Conservation (phyloP, 228 moss, liverwort and hornwort genomes). For the Sphagnum fallax region DNA sequence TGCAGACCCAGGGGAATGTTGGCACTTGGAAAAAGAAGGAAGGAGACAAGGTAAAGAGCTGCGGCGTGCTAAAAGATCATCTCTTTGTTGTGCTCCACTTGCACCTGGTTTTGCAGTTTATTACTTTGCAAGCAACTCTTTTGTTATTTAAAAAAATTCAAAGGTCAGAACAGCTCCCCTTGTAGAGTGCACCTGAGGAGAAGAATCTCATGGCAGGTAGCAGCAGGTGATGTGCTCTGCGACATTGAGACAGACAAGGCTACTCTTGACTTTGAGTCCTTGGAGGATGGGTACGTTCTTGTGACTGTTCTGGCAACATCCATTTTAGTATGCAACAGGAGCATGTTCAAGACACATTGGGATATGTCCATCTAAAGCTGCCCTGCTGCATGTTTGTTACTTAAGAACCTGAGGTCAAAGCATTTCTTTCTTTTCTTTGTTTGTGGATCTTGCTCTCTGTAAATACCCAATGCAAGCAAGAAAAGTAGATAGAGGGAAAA, state of each 20-base stretch:
- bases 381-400: no score
- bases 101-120: not conserved
- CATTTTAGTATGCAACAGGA: not conserved
- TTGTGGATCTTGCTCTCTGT: not conserved
- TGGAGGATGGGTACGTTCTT: slow-evolving; percentile 80
- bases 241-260: slow-evolving; percentile 98
- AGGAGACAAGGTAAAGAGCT: slow-evolving; percentile 67
- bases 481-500: no score
- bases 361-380: no score
- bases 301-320: not conserved
- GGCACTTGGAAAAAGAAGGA: slow-evolving; percentile 87
- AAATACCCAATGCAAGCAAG: not conserved
- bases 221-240: slow-evolving; percentile 87
- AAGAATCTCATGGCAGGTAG: slow-evolving; percentile 27
- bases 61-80: no score
- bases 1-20: slow-evolving; percentile 92
- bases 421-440: not conserved
- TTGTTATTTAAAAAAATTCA: not conserved
- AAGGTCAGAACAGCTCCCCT: no score
- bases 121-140: not conserved
- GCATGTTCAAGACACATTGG: not conserved
- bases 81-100: not conserved
- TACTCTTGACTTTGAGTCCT: slow-evolving; percentile 83
- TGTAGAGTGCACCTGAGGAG: no score
- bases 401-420: no score